Percentiles rank a stretch among this genome's conserved stretches.
Conservation (phyloP, 1,284 basidiomycete species). For the Cutaneotrichosporon spelunceum region DNA sequence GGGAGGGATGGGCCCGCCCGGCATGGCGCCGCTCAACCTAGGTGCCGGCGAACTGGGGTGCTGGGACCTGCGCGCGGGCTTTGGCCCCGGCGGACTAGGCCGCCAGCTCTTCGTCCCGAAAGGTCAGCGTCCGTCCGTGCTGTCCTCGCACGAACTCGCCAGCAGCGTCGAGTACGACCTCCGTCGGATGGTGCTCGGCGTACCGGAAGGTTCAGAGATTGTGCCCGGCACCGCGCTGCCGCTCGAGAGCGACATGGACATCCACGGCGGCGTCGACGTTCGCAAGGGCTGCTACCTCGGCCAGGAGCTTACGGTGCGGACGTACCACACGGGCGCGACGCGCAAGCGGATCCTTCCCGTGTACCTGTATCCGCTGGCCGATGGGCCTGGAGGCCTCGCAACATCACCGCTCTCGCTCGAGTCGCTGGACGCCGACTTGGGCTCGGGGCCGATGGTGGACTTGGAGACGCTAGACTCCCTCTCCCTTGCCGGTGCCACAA, state of each 20-base stretch:
- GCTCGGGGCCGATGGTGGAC: no score
- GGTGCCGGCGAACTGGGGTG: constrained; percentile 41
- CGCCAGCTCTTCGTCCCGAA: constrained; percentile 64
- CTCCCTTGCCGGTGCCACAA: not conserved
- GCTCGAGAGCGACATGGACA: constrained; percentile 88
- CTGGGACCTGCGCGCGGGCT: constrained; percentile 65
- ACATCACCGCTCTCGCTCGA: not conserved
- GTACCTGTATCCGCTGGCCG: constrained; percentile 28
- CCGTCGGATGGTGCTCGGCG: constrained; percentile 73
- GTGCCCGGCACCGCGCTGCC: constrained; percentile 74
- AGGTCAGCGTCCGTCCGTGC: constrained; percentile 56
- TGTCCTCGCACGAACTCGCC: not conserved
- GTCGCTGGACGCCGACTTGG: not conserved
- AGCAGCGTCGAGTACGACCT: constrained; percentile 60
- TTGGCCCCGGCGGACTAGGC: constrained; percentile 63
- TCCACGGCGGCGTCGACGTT: constrained; percentile 95
- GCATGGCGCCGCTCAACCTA: constrained; percentile 25
- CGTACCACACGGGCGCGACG: constrained; percentile 89
- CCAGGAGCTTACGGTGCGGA: constrained; percentile 94
- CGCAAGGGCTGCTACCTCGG: constrained; percentile 97
- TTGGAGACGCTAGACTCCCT: no score
- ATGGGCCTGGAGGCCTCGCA: not conserved
- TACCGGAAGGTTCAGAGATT: constrained; percentile 88
- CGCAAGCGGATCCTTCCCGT: constrained; percentile 89
- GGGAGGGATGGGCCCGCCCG: no score